Evolutionary conservation across 805 yeast genomes (phyloP), one percentile per base, ranked within the genome.

Genomic region (Crinitomyces ghanaensis): DNA sequence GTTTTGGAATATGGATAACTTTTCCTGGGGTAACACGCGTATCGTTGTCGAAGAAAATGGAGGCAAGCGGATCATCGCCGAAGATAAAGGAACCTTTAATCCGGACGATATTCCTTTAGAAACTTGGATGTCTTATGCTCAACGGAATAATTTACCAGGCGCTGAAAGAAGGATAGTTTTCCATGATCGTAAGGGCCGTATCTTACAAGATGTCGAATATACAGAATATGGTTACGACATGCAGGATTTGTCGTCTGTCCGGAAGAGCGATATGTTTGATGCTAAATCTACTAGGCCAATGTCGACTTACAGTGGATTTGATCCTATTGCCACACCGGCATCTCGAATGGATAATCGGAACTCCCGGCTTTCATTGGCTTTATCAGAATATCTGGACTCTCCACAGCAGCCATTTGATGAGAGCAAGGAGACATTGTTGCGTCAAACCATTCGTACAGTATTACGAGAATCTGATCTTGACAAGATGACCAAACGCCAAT

Each of bases 1-100:
- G 3, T 72, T 61, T 56, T 72, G 79, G 79, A 69, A 73, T 44
- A 72, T 71, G 59, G 79, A 72, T 46, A 72, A 72, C 50, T 72
- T 72, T 52, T 56, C 70, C 41, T 72, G 79, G 79, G 79, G 79
- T 46, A 74, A 71, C 41, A 72, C 79, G 6, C 66, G 79, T 51
- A 54, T 65, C 11, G 71, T 72, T 19, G 62, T 63, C 5, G 75
- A 71, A 13, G 76, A 65, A 32, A 64, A 63, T 40, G 68, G 66
- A 40, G 73, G 72, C 27, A 65, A 59, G 35, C 72, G 68, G 38
- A 48, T 53, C 5, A 51, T 60, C 9, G 45, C 53, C 1, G 54
- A 51, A 12, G 56, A 53, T 28, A 43, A 42, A 3, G 62, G 52
- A 24, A 50, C 44, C 9, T 59, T 56, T 30, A 63, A 60, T 31